These are phyloP conservation scores for Piper betle DNA, from an alignment of 164 flowering plant genomes.

Conservation along the genomic window DNA sequence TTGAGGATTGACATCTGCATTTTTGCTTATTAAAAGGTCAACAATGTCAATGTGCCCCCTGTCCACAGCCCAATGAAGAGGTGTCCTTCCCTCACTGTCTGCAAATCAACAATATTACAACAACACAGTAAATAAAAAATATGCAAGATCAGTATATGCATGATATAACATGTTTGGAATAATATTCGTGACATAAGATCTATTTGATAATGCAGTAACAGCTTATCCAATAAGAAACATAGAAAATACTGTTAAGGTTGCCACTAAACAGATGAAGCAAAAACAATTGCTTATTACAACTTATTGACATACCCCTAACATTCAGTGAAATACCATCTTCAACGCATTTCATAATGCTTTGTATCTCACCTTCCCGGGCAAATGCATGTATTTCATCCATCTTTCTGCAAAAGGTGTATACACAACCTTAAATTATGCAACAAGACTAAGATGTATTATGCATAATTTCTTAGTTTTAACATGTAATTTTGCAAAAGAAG, in stretches of 20 bases:
- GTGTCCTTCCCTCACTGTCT: conserved; percentile 92
- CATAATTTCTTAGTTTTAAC: not conserved
- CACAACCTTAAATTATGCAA: not conserved
- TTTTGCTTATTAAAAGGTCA: conserved; percentile 47
- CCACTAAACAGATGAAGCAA: not conserved
- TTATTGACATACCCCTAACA: conserved; percentile 41
- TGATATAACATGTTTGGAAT: not conserved
- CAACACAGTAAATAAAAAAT: not conserved
- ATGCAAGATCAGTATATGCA: not conserved
- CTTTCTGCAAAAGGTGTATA: conserved; percentile 29
- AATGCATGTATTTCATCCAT: conserved; percentile 81
- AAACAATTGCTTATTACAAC: not conserved
- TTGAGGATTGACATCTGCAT: conserved; percentile 77
- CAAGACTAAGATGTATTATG: not conserved
- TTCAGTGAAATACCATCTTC: conserved; percentile 64
- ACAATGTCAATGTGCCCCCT: conserved; percentile 57
- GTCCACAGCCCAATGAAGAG: conserved; percentile 98
- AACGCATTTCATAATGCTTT: conserved; percentile 51
- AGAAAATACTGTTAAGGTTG: too few relatives aligned
- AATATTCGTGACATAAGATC: too few relatives aligned
- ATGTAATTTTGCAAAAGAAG: not conserved
- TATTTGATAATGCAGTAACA: too few relatives aligned
- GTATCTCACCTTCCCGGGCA: conserved; percentile 88
- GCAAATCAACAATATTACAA: conserved; percentile 12
- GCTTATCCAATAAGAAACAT: not conserved